Conservation (phyloP, 371 early-diverging fungal genomes). For the Umbelopsis sp. region DNA sequence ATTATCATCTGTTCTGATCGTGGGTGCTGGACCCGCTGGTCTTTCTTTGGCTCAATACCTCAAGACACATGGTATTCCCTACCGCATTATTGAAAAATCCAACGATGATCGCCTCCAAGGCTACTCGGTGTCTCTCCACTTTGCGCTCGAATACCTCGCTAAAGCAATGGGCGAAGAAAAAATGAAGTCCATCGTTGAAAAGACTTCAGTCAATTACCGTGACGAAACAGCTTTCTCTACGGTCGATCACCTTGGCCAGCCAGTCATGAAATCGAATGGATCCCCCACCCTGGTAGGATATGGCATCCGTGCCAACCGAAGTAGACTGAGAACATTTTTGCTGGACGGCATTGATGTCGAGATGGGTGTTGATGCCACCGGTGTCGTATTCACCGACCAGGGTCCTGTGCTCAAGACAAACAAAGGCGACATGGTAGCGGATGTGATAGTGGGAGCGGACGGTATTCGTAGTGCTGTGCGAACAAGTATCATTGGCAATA, state of each 20-base stretch:
- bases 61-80: constrained; percentile 31
- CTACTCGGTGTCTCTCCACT: constrained; percentile 23
- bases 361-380: constrained; percentile 29
- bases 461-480: constrained; percentile 29
- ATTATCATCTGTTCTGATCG: constrained; percentile 12
- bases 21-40: constrained; percentile 24
- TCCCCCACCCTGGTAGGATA: not conserved
- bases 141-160: not conserved
- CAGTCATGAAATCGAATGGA: not conserved
- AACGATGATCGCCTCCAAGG: constrained; percentile 30
- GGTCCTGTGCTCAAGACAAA: constrained; percentile 8
- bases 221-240: constrained; percentile 1
- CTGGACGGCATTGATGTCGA: constrained; percentile 24
- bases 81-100: constrained; percentile 32
- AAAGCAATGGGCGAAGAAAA: constrained; percentile 6
- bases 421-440: constrained; percentile 21
- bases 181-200: not conserved
- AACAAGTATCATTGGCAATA: constrained; percentile 23
- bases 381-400: constrained; percentile 32
- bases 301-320: constrained; percentile 29
- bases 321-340: constrained; percentile 28
- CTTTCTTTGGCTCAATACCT: constrained; percentile 40
- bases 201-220: constrained; percentile 25
- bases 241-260: not conserved
- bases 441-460: constrained; percentile 31